Base-by-base conservation (phyloP, 805 yeast genomes). In the Saccharomycodes ludwigii region DNA sequence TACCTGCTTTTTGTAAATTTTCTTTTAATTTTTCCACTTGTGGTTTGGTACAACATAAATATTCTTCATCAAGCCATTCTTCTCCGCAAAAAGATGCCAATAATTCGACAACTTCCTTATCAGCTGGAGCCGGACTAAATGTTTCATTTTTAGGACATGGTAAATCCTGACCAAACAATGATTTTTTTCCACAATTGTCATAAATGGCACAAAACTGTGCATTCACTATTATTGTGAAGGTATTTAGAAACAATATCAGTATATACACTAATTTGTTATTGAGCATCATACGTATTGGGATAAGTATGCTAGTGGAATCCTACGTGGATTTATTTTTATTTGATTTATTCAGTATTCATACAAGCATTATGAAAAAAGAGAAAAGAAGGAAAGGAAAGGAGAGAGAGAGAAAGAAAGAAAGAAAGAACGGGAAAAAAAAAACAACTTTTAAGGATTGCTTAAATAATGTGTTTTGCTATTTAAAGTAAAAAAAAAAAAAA, bases 1-100 rank as follows among this genome's bases (percentile, higher is more conserved):
- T 73, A 40, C 78, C 93, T 15, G 82, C 94, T 42, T 76, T 80
- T 57, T 74, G 70, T 35, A 80, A 52, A 44, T 76, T 76, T 22
- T 63, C 58, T 41, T 68, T 68, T 30, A 88, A 58, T 24, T 62
- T 61, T 1, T 49, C 40, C 5, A 80, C 53, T 47, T 86, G 96
- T 12, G 59, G 71, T 15, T 55, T 42, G 6, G 80, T 68, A 49
- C 97, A 88, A 52, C 97, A 88, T 3, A 76, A 66, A 4, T 58
- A 52, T 2, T 63, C 56, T 0, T 52, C 50, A 11, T 55, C 56
- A 3, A 47, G 56, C 71, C 83, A 84, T 18, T 68, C 72, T 1
- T 60, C 65, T 6, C 96, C 96, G 59, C 97, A 86, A 0, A 85
- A 52, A 1, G 63, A 65, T 0, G 61, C 56, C 20, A 84, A 54